Evolutionary conservation across 257 asterid species (phyloP).

Genomic region (Solanum stenotomum): DNA sequence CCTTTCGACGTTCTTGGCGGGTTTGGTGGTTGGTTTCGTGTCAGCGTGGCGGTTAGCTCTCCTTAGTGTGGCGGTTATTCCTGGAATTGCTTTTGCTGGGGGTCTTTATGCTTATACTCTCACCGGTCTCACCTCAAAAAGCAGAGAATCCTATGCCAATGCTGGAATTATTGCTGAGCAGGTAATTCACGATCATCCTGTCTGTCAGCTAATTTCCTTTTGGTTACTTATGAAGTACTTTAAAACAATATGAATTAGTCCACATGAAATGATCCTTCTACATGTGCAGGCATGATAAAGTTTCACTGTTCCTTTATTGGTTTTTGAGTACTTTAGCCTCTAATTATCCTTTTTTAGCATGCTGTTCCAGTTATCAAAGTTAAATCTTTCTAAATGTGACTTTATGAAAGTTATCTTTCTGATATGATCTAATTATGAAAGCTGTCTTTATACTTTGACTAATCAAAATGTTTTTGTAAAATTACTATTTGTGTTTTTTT

Average conservation of each 20-base stretch:
- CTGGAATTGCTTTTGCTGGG: slow-evolving; percentile 97
- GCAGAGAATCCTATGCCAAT: slow-evolving; percentile 91
- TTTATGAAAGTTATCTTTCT: background rate
- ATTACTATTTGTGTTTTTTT: background rate
- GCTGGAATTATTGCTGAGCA: slow-evolving; percentile 97
- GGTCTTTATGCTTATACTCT: slow-evolving; percentile 89
- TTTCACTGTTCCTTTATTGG: background rate
- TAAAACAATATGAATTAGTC: background rate
- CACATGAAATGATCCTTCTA: background rate
- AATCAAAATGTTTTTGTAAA: background rate
- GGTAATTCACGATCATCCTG: slow-evolving; percentile 25
- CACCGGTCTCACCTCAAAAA: slow-evolving; percentile 93
- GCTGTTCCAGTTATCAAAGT: background rate
- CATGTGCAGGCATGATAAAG: background rate
- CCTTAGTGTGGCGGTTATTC: slow-evolving; percentile 96
- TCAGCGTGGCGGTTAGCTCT: slow-evolving; percentile 95
- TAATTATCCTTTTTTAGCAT: background rate
- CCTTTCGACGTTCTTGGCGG: slow-evolving; percentile 95
- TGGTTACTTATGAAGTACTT: background rate
- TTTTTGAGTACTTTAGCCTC: background rate
- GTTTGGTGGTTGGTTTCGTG: slow-evolving; percentile 97
- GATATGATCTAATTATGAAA: background rate
- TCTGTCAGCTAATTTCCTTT: background rate
- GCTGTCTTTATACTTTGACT: background rate
- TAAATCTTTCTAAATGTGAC: background rate